Base-by-base conservation (phyloP, 2,329 filamentous ascomycete genomes). In the Colletotrichum euphorbiae region DNA sequence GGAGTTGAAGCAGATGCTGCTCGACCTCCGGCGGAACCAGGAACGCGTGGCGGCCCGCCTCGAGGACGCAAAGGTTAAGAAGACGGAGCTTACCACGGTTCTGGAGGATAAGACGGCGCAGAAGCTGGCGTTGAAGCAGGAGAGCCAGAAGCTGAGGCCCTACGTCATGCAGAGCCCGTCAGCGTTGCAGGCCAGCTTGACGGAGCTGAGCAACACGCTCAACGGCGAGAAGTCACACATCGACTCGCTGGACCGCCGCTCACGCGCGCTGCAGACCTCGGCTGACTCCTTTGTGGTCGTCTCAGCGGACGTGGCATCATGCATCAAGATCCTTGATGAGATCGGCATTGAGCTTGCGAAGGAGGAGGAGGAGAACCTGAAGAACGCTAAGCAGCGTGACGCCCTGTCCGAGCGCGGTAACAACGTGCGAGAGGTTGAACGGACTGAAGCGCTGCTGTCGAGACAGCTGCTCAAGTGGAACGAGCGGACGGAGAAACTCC, bases 111-210 rank as follows among this genome's bases (percentile, higher is more conserved):
- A 90, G 77, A 91, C 90, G 12, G 88, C 90, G 6, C 83, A 88
- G 65, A 90, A 90, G 72, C 76, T 97, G 72, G 87, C 89, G 57
- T 85, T 93, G 51, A 89, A 92, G 75, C 92, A 96, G 76, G 96
- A 98, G 78, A 93, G 92, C 72, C 88, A 91, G 63, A 98, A 98
- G 80, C 82, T 99, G 68, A 89, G 93, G 62, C 96, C 96, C 12
- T 99, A 99, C 78, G 93, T 96, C 46, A 87, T 95, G 65, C 93
- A 98, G 77, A 97, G 92, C 74, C 93, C 95, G 0, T 91, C 90
- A 2, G 90, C 90, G 15, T 85, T 99, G 31, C 94, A 98, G 78
- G 87, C 91, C 36, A 91, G 91, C 50, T 83, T 99, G 63, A 88
- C 91, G 3, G 94, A 98, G 71, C 83, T 99, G 62, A 93, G 90